Conservation (phyloP, 2,329 filamentous ascomycete genomes). For the Epichloe glyceriae region DNA sequence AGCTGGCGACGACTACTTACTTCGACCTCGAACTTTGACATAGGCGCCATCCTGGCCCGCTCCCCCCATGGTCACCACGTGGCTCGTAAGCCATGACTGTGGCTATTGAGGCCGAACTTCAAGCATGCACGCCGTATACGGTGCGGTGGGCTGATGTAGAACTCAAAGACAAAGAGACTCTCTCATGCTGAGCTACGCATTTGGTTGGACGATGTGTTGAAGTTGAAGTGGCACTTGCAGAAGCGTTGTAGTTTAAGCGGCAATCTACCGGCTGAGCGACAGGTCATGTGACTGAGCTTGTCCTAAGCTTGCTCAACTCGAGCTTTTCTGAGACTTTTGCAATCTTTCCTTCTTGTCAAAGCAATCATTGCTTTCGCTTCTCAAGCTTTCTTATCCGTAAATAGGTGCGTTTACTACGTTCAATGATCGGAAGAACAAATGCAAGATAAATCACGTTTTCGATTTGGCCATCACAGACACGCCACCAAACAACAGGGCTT, state of each 20-base stretch:
- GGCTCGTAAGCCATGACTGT: slow-evolving; percentile 39
- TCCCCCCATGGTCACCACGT: slow-evolving; percentile 35
- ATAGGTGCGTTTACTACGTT: too few species aligned
- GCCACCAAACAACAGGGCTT: too few species aligned
- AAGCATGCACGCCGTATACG: slow-evolving; percentile 4
- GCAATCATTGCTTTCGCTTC: too few species aligned
- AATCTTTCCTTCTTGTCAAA: neutral
- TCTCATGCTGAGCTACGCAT: neutral
- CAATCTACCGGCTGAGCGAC: neutral
- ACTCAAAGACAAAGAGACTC: neutral
- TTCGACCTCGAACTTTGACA: slow-evolving; percentile 36
- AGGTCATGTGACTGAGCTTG: slow-evolving; percentile 5
- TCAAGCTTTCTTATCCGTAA: too few species aligned
- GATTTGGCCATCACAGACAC: too few species aligned
- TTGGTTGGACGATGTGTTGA: neutral
- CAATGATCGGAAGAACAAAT: too few species aligned
- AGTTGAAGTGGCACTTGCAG: neutral
- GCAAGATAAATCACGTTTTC: too few species aligned
- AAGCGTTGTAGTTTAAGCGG: slow-evolving; percentile 5
- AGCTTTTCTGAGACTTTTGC: too few species aligned
- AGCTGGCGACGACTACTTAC: slow-evolving; percentile 25
- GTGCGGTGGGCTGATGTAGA: neutral
- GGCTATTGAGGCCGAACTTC: neutral
- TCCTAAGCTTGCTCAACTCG: too few species aligned
- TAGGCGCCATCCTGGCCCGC: slow-evolving; percentile 31